A percentile compares a stretch with the other conserved stretches of the same genome.
Conservation (phyloP, 176 grass and related monocot genomes). For the Hsuehochloa calcarea region DNA sequence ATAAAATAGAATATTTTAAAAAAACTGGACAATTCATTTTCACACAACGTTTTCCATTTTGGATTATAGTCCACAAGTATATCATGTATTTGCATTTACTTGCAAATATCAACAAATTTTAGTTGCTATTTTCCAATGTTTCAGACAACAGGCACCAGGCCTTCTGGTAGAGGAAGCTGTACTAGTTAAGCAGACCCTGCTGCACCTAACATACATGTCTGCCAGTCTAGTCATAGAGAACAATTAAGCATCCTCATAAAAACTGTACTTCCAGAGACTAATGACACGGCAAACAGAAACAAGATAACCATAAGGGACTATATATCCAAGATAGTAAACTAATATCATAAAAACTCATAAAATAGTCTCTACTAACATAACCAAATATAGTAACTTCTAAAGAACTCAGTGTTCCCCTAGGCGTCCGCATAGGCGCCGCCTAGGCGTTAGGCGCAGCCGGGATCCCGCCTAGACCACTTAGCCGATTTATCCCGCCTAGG, state of each 20-base stretch:
- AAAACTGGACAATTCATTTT: background rate
- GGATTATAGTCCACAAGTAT: background rate
- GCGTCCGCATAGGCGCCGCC: too few species aligned
- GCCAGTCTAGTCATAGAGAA: background rate
- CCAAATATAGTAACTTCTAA: background rate
- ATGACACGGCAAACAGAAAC: background rate
- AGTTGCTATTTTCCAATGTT: background rate
- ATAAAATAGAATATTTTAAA: background rate
- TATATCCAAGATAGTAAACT: background rate
- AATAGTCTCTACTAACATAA: background rate
- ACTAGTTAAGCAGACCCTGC: background rate
- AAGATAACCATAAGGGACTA: background rate
- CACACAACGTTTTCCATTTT: background rate
- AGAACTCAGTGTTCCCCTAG: too few species aligned
- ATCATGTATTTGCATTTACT: background rate
- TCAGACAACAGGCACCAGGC: background rate
- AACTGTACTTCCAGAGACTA: background rate
- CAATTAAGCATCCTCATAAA: background rate
- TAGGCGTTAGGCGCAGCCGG: too few species aligned
- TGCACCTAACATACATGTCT: background rate
- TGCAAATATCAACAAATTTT: background rate
- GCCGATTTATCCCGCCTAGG: too few species aligned
- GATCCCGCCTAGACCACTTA: too few species aligned
- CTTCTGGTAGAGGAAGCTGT: background rate
- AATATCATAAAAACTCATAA: slow-evolving; percentile 2